Evolutionary conservation across 768 basidiomycete genomes (phyloP).

Genomic region (Pleurotus platypus): DNA sequence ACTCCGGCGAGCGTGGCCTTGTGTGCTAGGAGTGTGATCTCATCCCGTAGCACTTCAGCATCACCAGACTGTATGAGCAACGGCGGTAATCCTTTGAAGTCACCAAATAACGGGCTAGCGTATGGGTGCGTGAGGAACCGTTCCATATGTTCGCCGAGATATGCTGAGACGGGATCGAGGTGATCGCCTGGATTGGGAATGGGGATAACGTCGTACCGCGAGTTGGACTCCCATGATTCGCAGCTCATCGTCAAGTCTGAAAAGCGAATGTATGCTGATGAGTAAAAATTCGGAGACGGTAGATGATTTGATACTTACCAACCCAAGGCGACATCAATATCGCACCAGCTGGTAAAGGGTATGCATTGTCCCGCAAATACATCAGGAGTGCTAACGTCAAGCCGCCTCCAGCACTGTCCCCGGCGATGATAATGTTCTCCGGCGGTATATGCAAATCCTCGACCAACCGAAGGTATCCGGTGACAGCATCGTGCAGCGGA

Average conservation of each 20-base stretch:
- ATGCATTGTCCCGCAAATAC: slow-evolving; percentile 91
- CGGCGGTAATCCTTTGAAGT: slow-evolving; percentile 83
- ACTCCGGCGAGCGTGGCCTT: slow-evolving; percentile 89
- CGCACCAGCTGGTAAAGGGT: slow-evolving; percentile 79
- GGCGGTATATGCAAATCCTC: slow-evolving; percentile 89
- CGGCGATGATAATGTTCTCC: slow-evolving; percentile 83
- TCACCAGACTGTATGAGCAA: slow-evolving; percentile 91
- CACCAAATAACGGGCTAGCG: slow-evolving; percentile 91
- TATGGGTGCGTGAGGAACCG: slow-evolving; percentile 94
- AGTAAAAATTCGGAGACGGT: not conserved
- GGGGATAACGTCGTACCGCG: slow-evolving; percentile 79
- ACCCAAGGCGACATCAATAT: slow-evolving; percentile 96
- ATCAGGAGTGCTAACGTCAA: slow-evolving; percentile 81
- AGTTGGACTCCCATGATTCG: slow-evolving; percentile 97
- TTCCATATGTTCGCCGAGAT: slow-evolving; percentile 79
- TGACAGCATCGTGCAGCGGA: slow-evolving; percentile 80
- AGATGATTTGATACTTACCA: slow-evolving; percentile 48
- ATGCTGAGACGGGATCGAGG: slow-evolving; percentile 91
- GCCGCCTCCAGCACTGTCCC: slow-evolving; percentile 94
- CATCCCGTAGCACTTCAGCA: slow-evolving; percentile 92
- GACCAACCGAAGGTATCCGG: slow-evolving; percentile 80
- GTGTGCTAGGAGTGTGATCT: slow-evolving; percentile 86
- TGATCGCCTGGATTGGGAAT: slow-evolving; percentile 73
- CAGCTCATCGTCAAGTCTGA: slow-evolving; percentile 94
- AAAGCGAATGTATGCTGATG: not conserved